Conservation (phyloP, 768 basidiomycete species). For the Lactarius tabidus region DNA sequence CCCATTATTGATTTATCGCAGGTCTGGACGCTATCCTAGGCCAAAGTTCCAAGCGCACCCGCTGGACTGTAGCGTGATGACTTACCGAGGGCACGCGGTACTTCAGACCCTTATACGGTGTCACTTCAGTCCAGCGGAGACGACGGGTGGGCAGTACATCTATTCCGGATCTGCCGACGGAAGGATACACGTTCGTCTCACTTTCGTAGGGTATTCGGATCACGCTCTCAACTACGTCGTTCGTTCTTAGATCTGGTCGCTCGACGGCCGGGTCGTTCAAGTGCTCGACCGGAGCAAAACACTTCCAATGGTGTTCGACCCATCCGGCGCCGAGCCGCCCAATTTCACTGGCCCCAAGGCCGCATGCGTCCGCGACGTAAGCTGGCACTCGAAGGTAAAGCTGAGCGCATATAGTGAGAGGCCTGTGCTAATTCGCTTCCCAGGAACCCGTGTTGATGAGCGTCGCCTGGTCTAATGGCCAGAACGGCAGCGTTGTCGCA, state of each 20-base stretch:
- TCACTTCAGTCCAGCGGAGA: conserved; percentile 91
- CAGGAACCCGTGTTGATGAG: conserved; percentile 90
- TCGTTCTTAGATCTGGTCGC: conserved; percentile 77
- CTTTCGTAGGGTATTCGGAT: background rate
- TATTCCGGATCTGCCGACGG: conserved; percentile 93
- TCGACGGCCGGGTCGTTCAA: conserved; percentile 84
- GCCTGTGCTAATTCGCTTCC: conserved; percentile 2
- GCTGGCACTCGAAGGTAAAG: conserved; percentile 84
- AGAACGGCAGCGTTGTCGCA: conserved; percentile 73
- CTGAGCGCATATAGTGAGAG: conserved; percentile 5
- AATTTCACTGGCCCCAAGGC: conserved; percentile 31
- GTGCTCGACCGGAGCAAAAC: conserved; percentile 77
- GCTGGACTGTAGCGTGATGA: conserved; percentile 91
- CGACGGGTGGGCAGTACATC: conserved; percentile 89
- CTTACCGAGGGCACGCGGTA: conserved; percentile 88
- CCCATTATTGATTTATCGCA: conserved; percentile 29
- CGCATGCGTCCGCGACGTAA: conserved; percentile 85
- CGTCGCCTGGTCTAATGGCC: conserved; percentile 75
- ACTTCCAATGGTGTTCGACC: conserved; percentile 65
- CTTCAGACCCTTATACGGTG: conserved; percentile 91
- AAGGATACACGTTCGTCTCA: conserved; percentile 62
- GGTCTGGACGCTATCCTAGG: conserved; percentile 63
- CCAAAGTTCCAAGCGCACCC: conserved; percentile 68
- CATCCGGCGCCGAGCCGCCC: conserved; percentile 56
- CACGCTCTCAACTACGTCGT: background rate